Base-by-base conservation (phyloP, 2,329 filamentous ascomycete species). In the Paracoccidioides brasiliensis region DNA sequence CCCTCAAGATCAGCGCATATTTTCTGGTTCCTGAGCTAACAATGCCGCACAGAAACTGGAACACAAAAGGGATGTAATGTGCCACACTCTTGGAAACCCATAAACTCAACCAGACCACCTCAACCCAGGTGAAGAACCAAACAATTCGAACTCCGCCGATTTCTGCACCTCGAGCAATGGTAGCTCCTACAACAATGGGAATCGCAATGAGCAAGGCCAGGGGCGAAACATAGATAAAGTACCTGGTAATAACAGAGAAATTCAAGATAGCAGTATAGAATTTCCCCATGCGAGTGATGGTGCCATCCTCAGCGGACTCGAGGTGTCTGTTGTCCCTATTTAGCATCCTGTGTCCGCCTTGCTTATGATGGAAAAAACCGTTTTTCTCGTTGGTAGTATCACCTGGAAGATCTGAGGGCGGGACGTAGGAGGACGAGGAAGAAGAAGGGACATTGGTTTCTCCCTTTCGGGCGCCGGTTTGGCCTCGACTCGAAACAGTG, bases 51-150 rank as follows among this genome's bases (percentile, higher is more conserved):
- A 84, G 67, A 55, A 80, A 76, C 59, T 83, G 78, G 65, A 84
- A 84, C 38, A 84, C 58, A 51, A 70, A 76, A 1, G 82, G 82
- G 49, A 84, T 64, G 60, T 78, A 76, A 61, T 80, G 78, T 5
- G 79, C 78, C 32, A 81, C 67, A 51, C 83, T 70, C 66, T 85
- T 85, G 60, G 78, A 79, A 12, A 73, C 73, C 82, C 82, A 85
- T 57, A 85, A 70, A 63, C 78, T 78, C 41, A 81, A 69, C 82
- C 82, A 85, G 54, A 84, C 73, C 49, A 84, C 75, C 66, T 84
- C 81, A 41, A 84, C 71, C 82, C 82, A 85, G 15, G 76, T 75
- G 69, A 83, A 85, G 69, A 85, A 80, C 75, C 78, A 82, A 54
- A 78, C 72, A 43, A 82, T 73, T 6, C 74, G 69, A 4, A 83